phyloP scores from a whole-genome alignment of 352 stramenopile genomes.

The Nothophytophthora sp. region DNA sequence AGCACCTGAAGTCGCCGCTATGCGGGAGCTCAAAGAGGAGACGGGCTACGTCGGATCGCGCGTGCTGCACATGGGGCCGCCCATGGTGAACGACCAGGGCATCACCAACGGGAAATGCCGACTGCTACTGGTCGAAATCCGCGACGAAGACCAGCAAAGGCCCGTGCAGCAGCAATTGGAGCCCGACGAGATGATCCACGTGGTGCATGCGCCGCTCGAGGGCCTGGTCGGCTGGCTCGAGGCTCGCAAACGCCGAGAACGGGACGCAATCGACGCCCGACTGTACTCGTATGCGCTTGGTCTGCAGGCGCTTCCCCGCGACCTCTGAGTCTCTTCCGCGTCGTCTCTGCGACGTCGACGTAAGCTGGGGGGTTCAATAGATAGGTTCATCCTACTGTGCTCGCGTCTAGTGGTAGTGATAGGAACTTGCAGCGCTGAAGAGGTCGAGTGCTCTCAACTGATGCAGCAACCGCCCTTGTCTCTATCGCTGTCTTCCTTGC shows the following conservation, averaged over 20 bases:
- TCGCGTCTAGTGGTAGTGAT: not conserved
- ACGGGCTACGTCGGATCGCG: slow-evolving; percentile 81
- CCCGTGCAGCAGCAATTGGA: slow-evolving; percentile 50
- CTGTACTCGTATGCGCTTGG: slow-evolving; percentile 65
- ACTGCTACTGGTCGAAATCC: slow-evolving; percentile 63
- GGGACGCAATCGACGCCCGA: slow-evolving; percentile 54
- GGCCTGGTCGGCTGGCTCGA: slow-evolving; percentile 68
- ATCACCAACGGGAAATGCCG: slow-evolving; percentile 76
- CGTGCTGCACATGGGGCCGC: slow-evolving; percentile 69
- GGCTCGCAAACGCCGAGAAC: slow-evolving; percentile 30
- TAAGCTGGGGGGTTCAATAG: slow-evolving; percentile 30
- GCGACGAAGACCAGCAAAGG: slow-evolving; percentile 35
- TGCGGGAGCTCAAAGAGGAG: slow-evolving; percentile 89
- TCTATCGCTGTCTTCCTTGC: slow-evolving; percentile 21
- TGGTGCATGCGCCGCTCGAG: slow-evolving; percentile 58
- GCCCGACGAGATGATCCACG: slow-evolving; percentile 72
- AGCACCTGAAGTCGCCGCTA: slow-evolving; percentile 64
- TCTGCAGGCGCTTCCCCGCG: slow-evolving; percentile 34
- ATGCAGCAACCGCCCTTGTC: slow-evolving; percentile 23
- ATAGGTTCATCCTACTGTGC: slow-evolving; percentile 15
- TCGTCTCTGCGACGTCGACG: too few relatives aligned
- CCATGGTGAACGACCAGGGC: slow-evolving; percentile 83
- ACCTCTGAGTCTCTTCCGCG: slow-evolving; percentile 9
- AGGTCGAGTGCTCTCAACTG: slow-evolving; percentile 15
- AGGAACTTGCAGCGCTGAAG: slow-evolving; percentile 10